These are phyloP conservation scores for Pseudogymnoascus sp. DNA, from an alignment of 2,329 filamentous ascomycete species.

Conservation along the genomic window DNA sequence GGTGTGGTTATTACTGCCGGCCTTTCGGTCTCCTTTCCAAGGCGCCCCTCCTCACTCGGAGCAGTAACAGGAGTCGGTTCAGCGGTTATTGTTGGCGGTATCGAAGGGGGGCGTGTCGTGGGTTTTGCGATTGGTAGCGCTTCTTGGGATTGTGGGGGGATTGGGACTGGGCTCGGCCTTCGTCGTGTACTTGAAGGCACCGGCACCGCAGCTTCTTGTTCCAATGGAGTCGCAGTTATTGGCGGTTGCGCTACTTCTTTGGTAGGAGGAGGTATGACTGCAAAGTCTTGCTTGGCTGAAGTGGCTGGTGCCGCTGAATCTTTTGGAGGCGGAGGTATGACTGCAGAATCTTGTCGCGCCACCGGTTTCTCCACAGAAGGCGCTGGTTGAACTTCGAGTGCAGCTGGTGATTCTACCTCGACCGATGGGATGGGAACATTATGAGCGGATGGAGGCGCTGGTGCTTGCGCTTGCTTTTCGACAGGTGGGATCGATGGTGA, in stretches of 20 bases:
- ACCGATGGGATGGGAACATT: not conserved
- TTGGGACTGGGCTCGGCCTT: not conserved
- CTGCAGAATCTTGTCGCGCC: not conserved
- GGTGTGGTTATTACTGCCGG: not conserved
- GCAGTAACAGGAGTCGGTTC: not conserved
- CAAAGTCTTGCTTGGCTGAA: not conserved
- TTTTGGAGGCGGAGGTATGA: not conserved
- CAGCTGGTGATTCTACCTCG: not conserved
- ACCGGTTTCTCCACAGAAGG: slow-evolving; percentile 14
- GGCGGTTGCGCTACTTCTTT: not conserved
- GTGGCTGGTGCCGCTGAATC: not conserved
- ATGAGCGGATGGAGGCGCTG: slow-evolving; percentile 15
- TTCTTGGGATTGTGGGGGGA: not conserved
- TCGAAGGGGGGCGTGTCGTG: not conserved
- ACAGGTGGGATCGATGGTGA: slow-evolving; percentile 31
- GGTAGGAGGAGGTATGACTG: not conserved
- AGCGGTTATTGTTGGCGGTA: not conserved
- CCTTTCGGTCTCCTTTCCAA: not conserved
- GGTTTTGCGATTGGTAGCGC: not conserved
- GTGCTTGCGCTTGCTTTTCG: slow-evolving; percentile 29
- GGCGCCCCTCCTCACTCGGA: not conserved
- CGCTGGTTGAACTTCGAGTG: slow-evolving; percentile 31
- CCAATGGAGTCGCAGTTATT: not conserved
- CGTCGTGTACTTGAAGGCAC: not conserved
- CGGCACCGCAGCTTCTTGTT: not conserved